Evolutionary conservation across 306 rosid genomes (phyloP).

Genomic region (Oxytropis ochrocephala): DNA sequence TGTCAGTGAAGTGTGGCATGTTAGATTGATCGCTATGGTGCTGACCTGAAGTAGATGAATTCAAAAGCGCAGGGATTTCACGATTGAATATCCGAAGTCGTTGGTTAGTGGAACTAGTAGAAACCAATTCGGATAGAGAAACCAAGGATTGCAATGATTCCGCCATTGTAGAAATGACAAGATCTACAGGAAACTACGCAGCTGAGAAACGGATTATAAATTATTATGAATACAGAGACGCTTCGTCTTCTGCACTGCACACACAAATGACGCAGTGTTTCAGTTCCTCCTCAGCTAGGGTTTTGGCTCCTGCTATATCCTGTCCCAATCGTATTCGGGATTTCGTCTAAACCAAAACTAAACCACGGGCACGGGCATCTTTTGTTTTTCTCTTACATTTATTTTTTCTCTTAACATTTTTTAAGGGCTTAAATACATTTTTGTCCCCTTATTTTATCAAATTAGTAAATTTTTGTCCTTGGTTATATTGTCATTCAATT

Average conservation of each 20-base stretch:
- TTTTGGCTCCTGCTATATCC: conserved; percentile 22
- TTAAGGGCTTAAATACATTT: too few relatives aligned
- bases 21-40: neutral
- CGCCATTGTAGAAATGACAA: conserved; percentile 42
- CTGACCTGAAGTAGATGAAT: conserved; percentile 47
- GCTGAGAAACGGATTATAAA: neutral
- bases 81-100: conserved; percentile 64
- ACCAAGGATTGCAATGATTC: conserved; percentile 50
- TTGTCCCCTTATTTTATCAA: too few relatives aligned
- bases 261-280: neutral
- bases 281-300: conserved; percentile 23
- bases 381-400: too few relatives aligned
- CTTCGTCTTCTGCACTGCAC: neutral
- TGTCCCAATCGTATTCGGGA: neutral
- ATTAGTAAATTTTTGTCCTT: too few relatives aligned
- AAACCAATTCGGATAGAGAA: conserved; percentile 49
- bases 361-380: neutral
- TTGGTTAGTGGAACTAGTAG: conserved; percentile 60
- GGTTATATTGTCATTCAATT: too few relatives aligned
- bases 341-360: neutral
- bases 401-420: too few relatives aligned
- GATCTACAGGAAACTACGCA: conserved; percentile 19
- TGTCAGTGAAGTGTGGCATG: neutral
- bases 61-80: conserved; percentile 55
- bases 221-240: neutral